Conservation (phyloP, 441 rosid species). For the Jatropha multifida region DNA sequence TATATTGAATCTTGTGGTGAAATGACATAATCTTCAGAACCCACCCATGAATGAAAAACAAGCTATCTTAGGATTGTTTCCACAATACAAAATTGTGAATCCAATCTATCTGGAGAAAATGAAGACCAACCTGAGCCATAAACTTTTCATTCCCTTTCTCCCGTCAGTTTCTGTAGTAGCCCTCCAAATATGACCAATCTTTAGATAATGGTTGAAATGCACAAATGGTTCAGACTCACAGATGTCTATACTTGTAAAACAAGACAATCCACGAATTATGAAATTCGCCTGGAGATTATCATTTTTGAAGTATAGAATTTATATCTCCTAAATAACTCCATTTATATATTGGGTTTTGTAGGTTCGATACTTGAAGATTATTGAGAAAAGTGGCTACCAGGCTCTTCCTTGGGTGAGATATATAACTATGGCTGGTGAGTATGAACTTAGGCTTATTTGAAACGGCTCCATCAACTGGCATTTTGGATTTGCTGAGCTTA, state of each 20-base stretch:
- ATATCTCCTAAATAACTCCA: not conserved
- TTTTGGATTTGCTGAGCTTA: conserved; percentile 7
- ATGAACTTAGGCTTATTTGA: conserved; percentile 73
- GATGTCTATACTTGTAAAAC: not conserved
- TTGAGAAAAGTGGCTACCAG: conserved; percentile 85
- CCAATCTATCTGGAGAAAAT: not conserved
- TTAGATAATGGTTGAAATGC: not conserved
- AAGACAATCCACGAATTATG: not conserved
- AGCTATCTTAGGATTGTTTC: not conserved
- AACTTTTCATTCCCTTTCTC: not conserved
- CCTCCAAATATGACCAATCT: not conserved
- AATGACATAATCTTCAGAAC: conserved; percentile 3
- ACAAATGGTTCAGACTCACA: not conserved
- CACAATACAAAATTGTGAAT: not conserved
- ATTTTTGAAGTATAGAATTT: conserved; percentile 6
- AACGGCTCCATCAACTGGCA: not conserved
- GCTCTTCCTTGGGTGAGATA: conserved; percentile 90
- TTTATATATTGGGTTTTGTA: conserved; percentile 24
- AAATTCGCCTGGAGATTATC: conserved; percentile 3
- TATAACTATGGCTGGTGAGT: conserved; percentile 88
- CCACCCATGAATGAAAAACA: not conserved
- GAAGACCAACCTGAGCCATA: not conserved
- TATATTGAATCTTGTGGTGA: conserved; percentile 15
- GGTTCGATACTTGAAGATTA: conserved; percentile 83
- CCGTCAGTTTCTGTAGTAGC: not conserved